Percentiles rank a stretch among this genome's conserved stretches.
These are phyloP conservation scores for Lichtheimia corymbifera DNA, from an alignment of 371 early-diverging fungal species.

Conservation along the genomic window DNA sequence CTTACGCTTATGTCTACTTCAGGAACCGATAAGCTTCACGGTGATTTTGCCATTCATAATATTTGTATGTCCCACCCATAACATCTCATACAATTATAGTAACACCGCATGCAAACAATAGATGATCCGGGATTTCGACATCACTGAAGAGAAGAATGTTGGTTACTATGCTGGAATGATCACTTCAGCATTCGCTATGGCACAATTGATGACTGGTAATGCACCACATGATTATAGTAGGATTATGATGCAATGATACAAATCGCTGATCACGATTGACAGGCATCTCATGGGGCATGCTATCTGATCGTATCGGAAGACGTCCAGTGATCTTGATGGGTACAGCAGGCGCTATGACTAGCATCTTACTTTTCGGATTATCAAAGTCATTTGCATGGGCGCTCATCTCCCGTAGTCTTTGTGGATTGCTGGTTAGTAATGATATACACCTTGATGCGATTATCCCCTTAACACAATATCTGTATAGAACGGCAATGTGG, in stretches of 20 bases:
- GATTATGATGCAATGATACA: background rate
- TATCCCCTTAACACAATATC: background rate
- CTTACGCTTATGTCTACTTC: constrained; percentile 33
- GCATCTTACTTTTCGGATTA: constrained; percentile 75
- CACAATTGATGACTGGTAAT: constrained; percentile 60
- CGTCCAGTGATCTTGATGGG: constrained; percentile 82
- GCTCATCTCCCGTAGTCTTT: constrained; percentile 60
- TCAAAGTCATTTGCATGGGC: constrained; percentile 71
- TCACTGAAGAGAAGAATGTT: constrained; percentile 53
- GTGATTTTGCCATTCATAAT: constrained; percentile 64
- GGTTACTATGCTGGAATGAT: constrained; percentile 70
- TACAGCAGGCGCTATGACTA: constrained; percentile 69
- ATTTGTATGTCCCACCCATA: constrained; percentile 36
- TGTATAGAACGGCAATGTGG: constrained; percentile 71
- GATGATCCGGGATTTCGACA: constrained; percentile 63
- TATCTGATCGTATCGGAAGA: constrained; percentile 71
- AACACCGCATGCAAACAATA: constrained; percentile 10
- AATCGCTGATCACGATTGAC: background rate
- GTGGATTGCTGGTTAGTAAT: constrained; percentile 65
- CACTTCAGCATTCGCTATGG: constrained; percentile 63
- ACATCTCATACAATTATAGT: constrained; percentile 1
- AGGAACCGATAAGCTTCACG: constrained; percentile 66
- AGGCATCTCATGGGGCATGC: constrained; percentile 61
- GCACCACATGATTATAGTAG: background rate
- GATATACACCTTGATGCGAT: background rate